phyloP scores from a whole-genome alignment of 495 filamentous ascomycete species.

The Cladorrhinum samala region DNA sequence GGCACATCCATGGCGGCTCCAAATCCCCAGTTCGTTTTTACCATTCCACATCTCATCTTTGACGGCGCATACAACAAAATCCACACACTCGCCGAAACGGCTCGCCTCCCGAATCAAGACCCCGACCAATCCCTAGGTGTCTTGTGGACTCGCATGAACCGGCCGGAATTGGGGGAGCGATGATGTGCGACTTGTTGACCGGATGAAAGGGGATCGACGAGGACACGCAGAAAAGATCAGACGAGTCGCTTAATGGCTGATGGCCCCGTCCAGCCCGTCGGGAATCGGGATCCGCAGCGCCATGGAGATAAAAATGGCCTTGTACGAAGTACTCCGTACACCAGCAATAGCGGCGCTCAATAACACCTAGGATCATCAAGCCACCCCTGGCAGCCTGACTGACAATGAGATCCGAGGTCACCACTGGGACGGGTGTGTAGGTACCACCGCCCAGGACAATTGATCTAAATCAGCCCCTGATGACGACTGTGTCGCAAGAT shows the following conservation, averaged over 20 bases:
- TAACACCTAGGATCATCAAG: neutral
- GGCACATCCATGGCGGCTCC: slow-evolving; percentile 11
- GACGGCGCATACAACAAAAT: no score
- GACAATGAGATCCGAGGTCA: neutral
- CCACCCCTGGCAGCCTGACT: neutral
- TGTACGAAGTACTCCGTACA: neutral
- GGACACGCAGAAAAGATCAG: slow-evolving; percentile 15
- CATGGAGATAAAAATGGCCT: neutral
- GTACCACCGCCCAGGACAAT: no score
- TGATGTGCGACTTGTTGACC: slow-evolving; percentile 14
- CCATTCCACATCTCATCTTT: no score
- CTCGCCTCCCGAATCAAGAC: slow-evolving; percentile 1
- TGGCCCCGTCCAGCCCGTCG: neutral
- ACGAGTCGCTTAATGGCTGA: slow-evolving; percentile 15
- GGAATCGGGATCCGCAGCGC: slow-evolving; percentile 5
- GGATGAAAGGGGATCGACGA: slow-evolving; percentile 16
- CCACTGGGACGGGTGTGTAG: no score
- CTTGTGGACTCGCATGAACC: slow-evolving; percentile 2
- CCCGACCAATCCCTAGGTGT: neutral
- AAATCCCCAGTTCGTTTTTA: no score
- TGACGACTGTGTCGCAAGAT: no score
- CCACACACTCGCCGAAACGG: slow-evolving; percentile 2
- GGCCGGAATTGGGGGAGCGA: slow-evolving; percentile 1
- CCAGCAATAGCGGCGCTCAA: neutral
- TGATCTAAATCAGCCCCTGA: no score